Percentiles rank a stretch among this genome's conserved stretches.
Conservation (phyloP, 2,329 filamentous ascomycete species). For the Ceratocystis harringtonii region DNA sequence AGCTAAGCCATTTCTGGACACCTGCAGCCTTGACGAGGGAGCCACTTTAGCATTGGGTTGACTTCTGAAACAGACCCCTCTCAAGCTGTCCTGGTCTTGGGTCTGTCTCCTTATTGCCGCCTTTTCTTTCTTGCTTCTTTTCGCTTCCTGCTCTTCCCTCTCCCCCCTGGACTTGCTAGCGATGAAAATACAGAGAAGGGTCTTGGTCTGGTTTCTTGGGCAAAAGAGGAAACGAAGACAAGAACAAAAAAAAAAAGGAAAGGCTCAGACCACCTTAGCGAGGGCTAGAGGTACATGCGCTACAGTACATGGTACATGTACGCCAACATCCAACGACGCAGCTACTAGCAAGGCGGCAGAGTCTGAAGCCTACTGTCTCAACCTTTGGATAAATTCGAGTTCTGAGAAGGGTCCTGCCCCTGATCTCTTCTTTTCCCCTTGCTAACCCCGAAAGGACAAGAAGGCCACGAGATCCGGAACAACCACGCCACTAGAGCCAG, state of each 20-base stretch:
- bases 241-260: not conserved
- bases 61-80: conserved; percentile 11
- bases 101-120: not conserved
- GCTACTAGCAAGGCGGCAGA: too few relatives aligned
- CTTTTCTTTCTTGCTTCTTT: not conserved
- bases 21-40: conserved; percentile 10
- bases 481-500: too few relatives aligned
- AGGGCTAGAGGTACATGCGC: not conserved
- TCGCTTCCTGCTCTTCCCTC: not conserved
- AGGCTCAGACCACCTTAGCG: not conserved
- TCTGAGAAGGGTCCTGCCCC: too few relatives aligned
- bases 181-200: not conserved
- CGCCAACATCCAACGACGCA: too few relatives aligned
- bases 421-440: too few relatives aligned
- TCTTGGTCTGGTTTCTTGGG: not conserved
- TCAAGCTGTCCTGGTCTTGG: not conserved
- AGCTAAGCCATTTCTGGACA: conserved; percentile 6
- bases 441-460: too few relatives aligned
- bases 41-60: conserved; percentile 2
- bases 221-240: not conserved
- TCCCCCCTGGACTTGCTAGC: not conserved
- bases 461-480: too few relatives aligned
- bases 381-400: too few relatives aligned
- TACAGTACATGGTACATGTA: not conserved
- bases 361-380: too few relatives aligned